A percentile compares a stretch with the other conserved stretches of the same genome.
Evolutionary conservation across 345 rosid species (phyloP).

Genomic region (Rhodamnia rubescens): DNA sequence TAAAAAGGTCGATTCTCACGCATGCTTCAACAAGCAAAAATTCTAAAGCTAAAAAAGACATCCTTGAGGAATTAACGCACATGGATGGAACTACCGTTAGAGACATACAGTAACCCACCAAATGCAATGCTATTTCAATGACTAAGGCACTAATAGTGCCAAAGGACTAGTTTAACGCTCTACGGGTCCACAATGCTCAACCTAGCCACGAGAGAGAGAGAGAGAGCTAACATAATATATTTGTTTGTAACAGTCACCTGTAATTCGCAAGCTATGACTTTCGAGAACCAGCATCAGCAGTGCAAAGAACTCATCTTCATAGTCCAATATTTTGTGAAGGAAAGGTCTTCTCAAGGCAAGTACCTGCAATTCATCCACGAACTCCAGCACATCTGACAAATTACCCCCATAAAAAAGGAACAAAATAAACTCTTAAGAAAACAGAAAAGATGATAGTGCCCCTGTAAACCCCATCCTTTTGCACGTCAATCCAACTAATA

Average conservation of each 20-base stretch:
- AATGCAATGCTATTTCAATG: not conserved
- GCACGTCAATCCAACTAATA: not conserved
- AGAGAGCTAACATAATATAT: not conserved
- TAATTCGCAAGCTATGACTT: constrained; percentile 84
- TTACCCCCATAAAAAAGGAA: not conserved
- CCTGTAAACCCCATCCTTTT: not conserved
- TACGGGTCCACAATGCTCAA: not conserved
- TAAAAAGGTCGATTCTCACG: not conserved
- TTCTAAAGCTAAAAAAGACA: not conserved
- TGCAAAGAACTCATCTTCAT: constrained; percentile 91
- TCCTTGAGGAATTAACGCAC: not conserved
- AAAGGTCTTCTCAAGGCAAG: constrained; percentile 88
- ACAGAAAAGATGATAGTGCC: not conserved
- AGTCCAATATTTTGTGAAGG: constrained; percentile 80
- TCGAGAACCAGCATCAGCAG: constrained; percentile 84
- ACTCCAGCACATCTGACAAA: not conserved
- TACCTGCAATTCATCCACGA: constrained; percentile 29
- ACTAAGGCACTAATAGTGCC: not conserved
- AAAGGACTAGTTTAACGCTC: not conserved
- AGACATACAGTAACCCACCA: not conserved
- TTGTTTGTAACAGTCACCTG: constrained; percentile 37
- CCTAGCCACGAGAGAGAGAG: not conserved
- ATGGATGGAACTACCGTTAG: not conserved
- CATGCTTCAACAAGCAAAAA: not conserved
- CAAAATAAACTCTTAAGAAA: not conserved